Evolutionary conservation across 2,329 filamentous ascomycete species (phyloP).

Genomic region (Botryotinia globosa): DNA sequence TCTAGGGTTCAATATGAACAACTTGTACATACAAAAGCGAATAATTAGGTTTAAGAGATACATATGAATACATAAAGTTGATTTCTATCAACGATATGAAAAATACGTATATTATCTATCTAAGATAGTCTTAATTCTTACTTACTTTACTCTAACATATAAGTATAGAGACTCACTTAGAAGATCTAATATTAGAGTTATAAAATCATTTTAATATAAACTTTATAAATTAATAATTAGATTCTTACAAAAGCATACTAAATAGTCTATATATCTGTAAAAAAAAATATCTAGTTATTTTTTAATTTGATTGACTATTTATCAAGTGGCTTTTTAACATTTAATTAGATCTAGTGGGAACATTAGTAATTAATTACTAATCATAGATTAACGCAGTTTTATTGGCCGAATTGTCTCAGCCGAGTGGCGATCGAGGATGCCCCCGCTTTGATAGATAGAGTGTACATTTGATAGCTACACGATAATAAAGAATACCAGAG

Average conservation of each 20-base stretch:
- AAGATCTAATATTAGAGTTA: neutral
- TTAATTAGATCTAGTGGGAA: rapidly evolving
- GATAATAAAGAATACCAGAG: neutral
- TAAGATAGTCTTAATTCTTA: neutral
- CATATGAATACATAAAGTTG: neutral
- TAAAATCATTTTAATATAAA: neutral
- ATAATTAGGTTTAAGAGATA: neutral
- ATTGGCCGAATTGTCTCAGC: neutral
- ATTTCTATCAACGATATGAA: neutral
- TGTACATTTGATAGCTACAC: neutral
- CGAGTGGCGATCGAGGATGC: neutral
- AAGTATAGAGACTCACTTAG: neutral
- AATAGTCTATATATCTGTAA: too few species aligned
- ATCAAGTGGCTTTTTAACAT: neutral
- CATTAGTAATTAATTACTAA: neutral
- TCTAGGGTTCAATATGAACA: neutral
- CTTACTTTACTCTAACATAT: neutral
- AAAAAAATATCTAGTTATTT: too few species aligned
- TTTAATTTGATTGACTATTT: neutral
- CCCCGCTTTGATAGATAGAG: neutral
- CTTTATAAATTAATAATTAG: neutral
- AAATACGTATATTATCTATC: neutral
- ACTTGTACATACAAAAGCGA: neutral
- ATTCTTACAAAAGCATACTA: too few species aligned
- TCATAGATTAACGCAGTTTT: neutral